A percentile compares a stretch with the other conserved stretches of the same genome.
phyloP scores from a whole-genome alignment of 495 filamentous ascomycete genomes.

The Parathielavia appendiculata region DNA sequence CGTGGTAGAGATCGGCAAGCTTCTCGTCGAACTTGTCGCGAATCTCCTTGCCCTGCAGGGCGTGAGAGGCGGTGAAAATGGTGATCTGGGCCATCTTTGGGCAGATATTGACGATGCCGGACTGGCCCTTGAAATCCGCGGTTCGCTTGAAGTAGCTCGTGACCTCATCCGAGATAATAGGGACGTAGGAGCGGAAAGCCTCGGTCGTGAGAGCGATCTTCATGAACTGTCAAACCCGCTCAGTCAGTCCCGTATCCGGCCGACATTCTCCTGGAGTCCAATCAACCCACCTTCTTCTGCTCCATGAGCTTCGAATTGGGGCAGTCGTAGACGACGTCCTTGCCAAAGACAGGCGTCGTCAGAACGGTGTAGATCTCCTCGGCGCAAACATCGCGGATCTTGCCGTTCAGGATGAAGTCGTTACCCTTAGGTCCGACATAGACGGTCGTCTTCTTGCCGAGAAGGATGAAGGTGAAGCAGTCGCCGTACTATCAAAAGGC shows the following conservation, averaged over 20 bases:
- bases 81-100: slow-evolving; percentile 77
- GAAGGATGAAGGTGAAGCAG: slow-evolving; percentile 72
- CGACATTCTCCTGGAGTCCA: not conserved
- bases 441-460: slow-evolving; percentile 73
- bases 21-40: slow-evolving; percentile 68
- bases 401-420: slow-evolving; percentile 83
- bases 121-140: slow-evolving; percentile 60
- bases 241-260: slow-evolving; percentile 5
- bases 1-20: slow-evolving; percentile 72
- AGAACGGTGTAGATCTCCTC: slow-evolving; percentile 78
- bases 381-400: slow-evolving; percentile 71
- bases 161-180: slow-evolving; percentile 72
- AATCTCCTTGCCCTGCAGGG: slow-evolving; percentile 75
- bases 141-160: slow-evolving; percentile 60
- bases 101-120: slow-evolving; percentile 59
- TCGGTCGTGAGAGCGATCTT: slow-evolving; percentile 75
- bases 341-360: slow-evolving; percentile 81
- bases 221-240: slow-evolving; percentile 57
- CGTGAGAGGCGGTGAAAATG: slow-evolving; percentile 75
- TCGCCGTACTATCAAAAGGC: slow-evolving; percentile 28
- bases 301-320: slow-evolving; percentile 65
- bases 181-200: slow-evolving; percentile 72
- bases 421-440: slow-evolving; percentile 74
- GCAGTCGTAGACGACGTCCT: slow-evolving; percentile 83
- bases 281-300: slow-evolving; percentile 38